phyloP scores from a whole-genome alignment of 2,329 filamentous ascomycete genomes.

The Elsinoe perseae region DNA sequence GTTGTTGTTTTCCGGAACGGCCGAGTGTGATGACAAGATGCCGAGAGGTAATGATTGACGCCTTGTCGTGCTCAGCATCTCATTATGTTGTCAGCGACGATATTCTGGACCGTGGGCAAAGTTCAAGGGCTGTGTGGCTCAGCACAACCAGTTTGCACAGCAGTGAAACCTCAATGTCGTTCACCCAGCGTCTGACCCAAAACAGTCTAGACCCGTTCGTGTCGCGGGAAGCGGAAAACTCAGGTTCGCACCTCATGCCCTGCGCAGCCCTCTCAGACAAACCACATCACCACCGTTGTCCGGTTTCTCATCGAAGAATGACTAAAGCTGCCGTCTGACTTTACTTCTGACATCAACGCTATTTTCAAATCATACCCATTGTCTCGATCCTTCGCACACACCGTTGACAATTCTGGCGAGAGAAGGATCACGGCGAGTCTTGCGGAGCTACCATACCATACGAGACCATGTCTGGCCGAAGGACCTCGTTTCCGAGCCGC shows the following conservation, averaged over 20 bases:
- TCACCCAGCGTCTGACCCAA: neutral
- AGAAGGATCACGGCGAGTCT: neutral
- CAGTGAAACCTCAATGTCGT: neutral
- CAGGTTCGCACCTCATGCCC: neutral
- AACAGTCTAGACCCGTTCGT: neutral
- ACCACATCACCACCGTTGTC: neutral
- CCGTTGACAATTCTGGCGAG: neutral
- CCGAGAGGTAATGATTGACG: neutral
- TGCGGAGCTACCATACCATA: neutral
- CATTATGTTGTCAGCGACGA: slow-evolving; percentile 9
- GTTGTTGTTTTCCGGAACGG: neutral
- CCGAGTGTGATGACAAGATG: neutral
- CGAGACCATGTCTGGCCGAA: slow-evolving; percentile 11
- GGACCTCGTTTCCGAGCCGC: slow-evolving; percentile 7
- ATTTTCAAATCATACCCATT: neutral
- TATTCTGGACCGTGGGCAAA: slow-evolving; percentile 5
- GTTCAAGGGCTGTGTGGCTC: slow-evolving; percentile 7
- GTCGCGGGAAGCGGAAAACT: neutral
- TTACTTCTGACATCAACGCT: slow-evolving; percentile 7
- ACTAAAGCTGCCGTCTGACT: neutral
- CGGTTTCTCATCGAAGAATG: neutral
- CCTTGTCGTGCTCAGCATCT: slow-evolving; percentile 2
- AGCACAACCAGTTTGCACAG: neutral
- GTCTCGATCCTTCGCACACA: neutral
- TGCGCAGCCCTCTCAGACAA: neutral